These are phyloP conservation scores for Pythium sp. DNA, from an alignment of 352 stramenopile genomes.

Conservation along the genomic window DNA sequence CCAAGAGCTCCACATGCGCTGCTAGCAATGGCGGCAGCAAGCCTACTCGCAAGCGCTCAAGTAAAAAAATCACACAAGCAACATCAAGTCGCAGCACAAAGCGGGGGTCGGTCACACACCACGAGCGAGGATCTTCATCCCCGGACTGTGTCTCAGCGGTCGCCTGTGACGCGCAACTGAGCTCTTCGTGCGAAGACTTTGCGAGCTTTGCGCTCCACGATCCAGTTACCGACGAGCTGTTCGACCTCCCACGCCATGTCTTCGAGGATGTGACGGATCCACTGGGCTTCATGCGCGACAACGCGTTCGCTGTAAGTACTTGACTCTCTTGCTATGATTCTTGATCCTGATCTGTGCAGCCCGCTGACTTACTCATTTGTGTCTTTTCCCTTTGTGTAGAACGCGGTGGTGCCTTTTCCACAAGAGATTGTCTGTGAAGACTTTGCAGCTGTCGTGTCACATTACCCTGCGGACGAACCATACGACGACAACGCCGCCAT, in stretches of 20 bases:
- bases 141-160: slow-evolving; percentile 17
- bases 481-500: slow-evolving; percentile 5
- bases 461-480: not conserved
- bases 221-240: slow-evolving; percentile 12
- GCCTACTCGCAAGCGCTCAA: slow-evolving; percentile 8
- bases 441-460: not conserved
- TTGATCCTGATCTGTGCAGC: not conserved
- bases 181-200: slow-evolving; percentile 15
- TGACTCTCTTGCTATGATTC: not conserved
- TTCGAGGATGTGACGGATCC: slow-evolving; percentile 19
- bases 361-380: slow-evolving; percentile 2
- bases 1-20: not conserved
- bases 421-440: slow-evolving; percentile 7
- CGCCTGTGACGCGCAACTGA: not conserved
- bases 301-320: slow-evolving; percentile 4
- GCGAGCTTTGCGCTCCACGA: slow-evolving; percentile 16
- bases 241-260: slow-evolving; percentile 17
- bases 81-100: not conserved
- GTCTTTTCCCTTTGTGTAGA: not conserved
- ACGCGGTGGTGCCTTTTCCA: not conserved
- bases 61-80: slow-evolving; percentile 12
- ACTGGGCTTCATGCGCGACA: slow-evolving; percentile 14
- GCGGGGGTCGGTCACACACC: slow-evolving; percentile 1
- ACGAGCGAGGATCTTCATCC: slow-evolving; percentile 19
- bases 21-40: not conserved